Percentiles rank a stretch among this genome's conserved stretches.
phyloP scores from a whole-genome alignment of 164 flowering plant species.

The Piper betle region DNA sequence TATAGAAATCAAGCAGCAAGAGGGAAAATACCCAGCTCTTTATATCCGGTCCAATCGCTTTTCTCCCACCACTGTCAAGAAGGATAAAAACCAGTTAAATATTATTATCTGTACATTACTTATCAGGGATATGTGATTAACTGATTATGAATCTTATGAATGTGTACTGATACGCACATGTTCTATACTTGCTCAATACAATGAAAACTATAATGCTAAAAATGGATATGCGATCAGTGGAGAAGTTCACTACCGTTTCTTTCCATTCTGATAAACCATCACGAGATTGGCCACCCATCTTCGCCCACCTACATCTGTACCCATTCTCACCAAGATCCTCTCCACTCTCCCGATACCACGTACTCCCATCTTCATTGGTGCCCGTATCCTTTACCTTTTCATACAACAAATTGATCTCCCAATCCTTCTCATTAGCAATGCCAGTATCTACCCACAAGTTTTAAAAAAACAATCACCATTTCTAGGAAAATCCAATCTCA shows the following conservation, averaged over 20 bases:
- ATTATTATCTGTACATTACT: slow-evolving; percentile 57
- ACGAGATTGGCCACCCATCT: slow-evolving; percentile 72
- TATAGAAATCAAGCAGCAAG: not conserved
- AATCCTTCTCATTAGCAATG: slow-evolving; percentile 90
- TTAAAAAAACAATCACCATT: not conserved
- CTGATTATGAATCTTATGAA: not conserved
- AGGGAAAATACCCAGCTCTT: slow-evolving; percentile 69
- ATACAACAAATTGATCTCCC: slow-evolving; percentile 73
- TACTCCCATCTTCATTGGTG: slow-evolving; percentile 85
- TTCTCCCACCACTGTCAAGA: slow-evolving; percentile 99
- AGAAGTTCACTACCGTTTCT: slow-evolving; percentile 54
- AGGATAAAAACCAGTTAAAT: slow-evolving; percentile 69
- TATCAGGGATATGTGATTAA: slow-evolving; percentile 24
- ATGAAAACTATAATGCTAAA: not conserved
- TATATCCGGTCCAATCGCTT: slow-evolving; percentile 98
- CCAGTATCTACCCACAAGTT: slow-evolving; percentile 57
- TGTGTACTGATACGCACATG: not conserved
- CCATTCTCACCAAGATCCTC: slow-evolving; percentile 85
- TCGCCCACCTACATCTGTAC: slow-evolving; percentile 84
- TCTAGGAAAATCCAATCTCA: not conserved
- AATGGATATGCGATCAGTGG: not conserved
- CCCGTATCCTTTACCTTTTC: slow-evolving; percentile 75
- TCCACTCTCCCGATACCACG: slow-evolving; percentile 84
- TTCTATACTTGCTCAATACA: not conserved
- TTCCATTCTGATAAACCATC: slow-evolving; percentile 86